Evolutionary conservation across 2,329 filamentous ascomycete genomes (phyloP), one percentile per base, ranked within the genome.

Genomic region (Sarocladium strictum): DNA sequence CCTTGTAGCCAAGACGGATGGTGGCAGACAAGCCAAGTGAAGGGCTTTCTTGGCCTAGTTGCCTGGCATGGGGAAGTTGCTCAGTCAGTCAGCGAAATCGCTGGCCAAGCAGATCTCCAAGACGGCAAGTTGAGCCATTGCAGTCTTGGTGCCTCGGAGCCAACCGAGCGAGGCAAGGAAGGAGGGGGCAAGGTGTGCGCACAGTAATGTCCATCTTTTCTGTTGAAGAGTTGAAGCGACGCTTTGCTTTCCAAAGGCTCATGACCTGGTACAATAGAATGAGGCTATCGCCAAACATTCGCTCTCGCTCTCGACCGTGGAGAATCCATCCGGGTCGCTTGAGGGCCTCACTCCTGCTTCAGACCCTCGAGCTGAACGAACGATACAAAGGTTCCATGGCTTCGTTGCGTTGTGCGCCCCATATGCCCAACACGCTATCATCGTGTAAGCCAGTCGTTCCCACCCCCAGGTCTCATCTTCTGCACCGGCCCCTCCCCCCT

Each of bases 21-120:
- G n/a, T n/a, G 35, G n/a, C 6, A 38, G 35, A n/a, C 12, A n/a
- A 14, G 38, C 9, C 38, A 43, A 17, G 38, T 14, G 38, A 32
- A 32, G 29, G 29, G 6, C 29, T n/a, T 32, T 23, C 38, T 21
- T 43, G 38, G 38, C 38, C 7, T 21, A 23, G 12, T n/a, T 7
- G 7, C 17, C 38, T 43, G 17, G 23, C 38, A 43, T 43, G 38
- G 38, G 38, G 9, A 43, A 23, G 3, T 23, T 43, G 3, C 23
- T 49, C 29, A 3, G 5, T 24, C 24, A 3, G n/a, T 12, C 4
- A 19, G 26, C 27, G 17, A 35, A 17, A 49, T 21, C 9, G 33
- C 27, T 32, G 43, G 47, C 47, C 43, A 47, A 47, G 43, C 12
- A 47, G 23, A 47, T 33, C 21, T 51, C 47, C 47, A 51, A 51